Percentiles rank a stretch among this genome's conserved stretches.
Evolutionary conservation across 257 asterid genomes (phyloP).

Genomic region (Primulina huaijiensis): DNA sequence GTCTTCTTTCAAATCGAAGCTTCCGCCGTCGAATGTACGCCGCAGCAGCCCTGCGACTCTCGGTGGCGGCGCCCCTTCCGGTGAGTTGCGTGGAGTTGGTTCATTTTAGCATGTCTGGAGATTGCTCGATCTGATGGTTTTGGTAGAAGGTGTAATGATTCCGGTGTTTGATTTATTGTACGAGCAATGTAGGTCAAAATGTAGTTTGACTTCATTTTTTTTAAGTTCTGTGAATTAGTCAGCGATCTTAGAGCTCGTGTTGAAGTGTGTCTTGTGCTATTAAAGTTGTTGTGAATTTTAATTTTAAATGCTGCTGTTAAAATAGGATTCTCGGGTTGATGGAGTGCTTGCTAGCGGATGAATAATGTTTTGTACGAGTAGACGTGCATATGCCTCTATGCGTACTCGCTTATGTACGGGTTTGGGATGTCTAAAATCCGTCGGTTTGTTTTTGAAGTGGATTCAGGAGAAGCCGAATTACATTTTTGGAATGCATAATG

Average conservation of each 20-base stretch:
- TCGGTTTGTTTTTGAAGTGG: slow-evolving; percentile 4
- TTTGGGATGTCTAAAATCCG: background rate
- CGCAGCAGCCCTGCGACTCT: slow-evolving; percentile 56
- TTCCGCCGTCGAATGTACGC: slow-evolving; percentile 61
- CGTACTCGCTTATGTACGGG: slow-evolving; percentile 1
- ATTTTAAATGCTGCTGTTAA: background rate
- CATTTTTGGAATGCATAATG: slow-evolving; percentile 16
- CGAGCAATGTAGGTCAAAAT: slow-evolving; percentile 17
- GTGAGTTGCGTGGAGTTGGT: slow-evolving; percentile 39
- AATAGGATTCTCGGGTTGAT: background rate
- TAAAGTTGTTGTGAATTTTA: too few relatives aligned
- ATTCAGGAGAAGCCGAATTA: background rate
- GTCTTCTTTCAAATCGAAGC: slow-evolving; percentile 81
- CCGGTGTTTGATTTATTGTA: slow-evolving; percentile 15
- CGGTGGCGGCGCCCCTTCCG: slow-evolving; percentile 51
- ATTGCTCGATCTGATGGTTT: slow-evolving; percentile 38
- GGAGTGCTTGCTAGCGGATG: slow-evolving; percentile 5
- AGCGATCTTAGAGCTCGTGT: slow-evolving; percentile 17
- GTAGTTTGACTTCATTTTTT: background rate
- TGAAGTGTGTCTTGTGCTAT: slow-evolving; percentile 15
- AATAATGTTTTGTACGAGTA: background rate
- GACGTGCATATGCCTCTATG: background rate
- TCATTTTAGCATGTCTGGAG: slow-evolving; percentile 4
- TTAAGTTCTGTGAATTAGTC: background rate
- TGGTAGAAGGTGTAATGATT: slow-evolving; percentile 5